Base-by-base conservation (phyloP, 2,329 filamentous ascomycete species). In the Lachnellula willkommii region DNA sequence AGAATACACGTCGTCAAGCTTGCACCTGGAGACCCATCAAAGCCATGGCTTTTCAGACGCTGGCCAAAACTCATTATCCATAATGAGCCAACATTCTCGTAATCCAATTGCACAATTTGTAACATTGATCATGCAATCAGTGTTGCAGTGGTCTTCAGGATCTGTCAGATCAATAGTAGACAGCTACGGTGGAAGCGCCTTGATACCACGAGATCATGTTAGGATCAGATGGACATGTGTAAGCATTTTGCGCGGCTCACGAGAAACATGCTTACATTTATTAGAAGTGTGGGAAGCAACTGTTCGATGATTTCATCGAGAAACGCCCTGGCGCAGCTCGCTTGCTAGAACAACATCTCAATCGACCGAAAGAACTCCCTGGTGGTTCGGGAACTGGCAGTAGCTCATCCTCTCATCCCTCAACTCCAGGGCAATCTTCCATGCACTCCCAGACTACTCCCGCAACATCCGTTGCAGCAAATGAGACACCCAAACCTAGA, bases 271-370 rank as follows among this genome's bases (percentile, higher is more conserved):
- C 37, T 39, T 15, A 39, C 37, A 15, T n/a, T 39, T 15, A 35
- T 9, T 8, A 50, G 35, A 50, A 50, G 22, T 39, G 48, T 22
- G 48, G 48, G 4, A 37, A 20, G 32, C 5, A 37, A 17, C 15
- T 50, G 5, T 50, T 50, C 6, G 32, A 50, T 22, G 48, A 50
- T 22, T 50, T 50, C 22, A 37, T 50, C 22, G 48, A 50, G 32
- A 37, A 50, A 5, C 15, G 15, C 0, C 32, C 48, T 36, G 48
- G 32, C n/a, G 48, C 48, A 17, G 32, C 48, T 14, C 28, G 4
- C 8, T 9, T 37, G n/a, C 48, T 50, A 12, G 48, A 50, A 26
- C 15, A 50, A n/a, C 26, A 37, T 17, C 37, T 50, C 26, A 50
- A 50, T 36, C 26, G 48, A 4, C 48, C 48, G 14, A 15, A 32